These are phyloP conservation scores for Hypoxylon sp. DNA, from an alignment of 2,329 filamentous ascomycete genomes.

Conservation along the genomic window DNA sequence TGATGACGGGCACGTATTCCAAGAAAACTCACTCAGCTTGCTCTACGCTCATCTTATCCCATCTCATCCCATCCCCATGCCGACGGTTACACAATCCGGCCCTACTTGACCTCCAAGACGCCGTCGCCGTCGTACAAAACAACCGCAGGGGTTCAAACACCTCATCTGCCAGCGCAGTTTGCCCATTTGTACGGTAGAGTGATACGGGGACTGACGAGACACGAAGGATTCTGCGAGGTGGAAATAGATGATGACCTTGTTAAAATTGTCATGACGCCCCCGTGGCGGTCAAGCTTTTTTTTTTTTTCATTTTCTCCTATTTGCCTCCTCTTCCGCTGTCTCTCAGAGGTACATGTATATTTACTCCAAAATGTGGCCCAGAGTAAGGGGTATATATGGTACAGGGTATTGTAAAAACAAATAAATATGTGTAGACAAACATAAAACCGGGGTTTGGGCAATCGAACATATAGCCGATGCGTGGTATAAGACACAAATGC, in stretches of 20 bases:
- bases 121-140: slow-evolving; percentile 20
- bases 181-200: slow-evolving; percentile 14
- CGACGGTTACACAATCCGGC: slow-evolving; percentile 15
- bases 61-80: too few species aligned
- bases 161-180: slow-evolving; percentile 18
- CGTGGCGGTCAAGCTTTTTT: slow-evolving; percentile 11
- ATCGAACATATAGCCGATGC: slow-evolving; percentile 6
- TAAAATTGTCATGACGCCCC: slow-evolving; percentile 6
- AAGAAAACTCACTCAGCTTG: slow-evolving; percentile 10
- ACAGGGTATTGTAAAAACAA: slow-evolving; percentile 35
- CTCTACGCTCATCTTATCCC: background rate
- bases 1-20: slow-evolving; percentile 20
- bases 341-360: slow-evolving; percentile 15
- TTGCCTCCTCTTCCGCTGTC: background rate
- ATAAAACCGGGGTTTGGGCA: slow-evolving; percentile 20
- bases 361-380: slow-evolving; percentile 16
- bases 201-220: slow-evolving; percentile 3
- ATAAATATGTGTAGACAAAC: slow-evolving; percentile 21
- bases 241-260: slow-evolving; percentile 5
- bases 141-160: slow-evolving; percentile 6
- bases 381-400: slow-evolving; percentile 29
- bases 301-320: slow-evolving; percentile 15
- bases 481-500: slow-evolving; percentile 15
- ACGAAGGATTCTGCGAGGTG: slow-evolving; percentile 19
- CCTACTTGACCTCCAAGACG: slow-evolving; percentile 14